Evolutionary conservation across 441 rosid species (phyloP).

Genomic region (Euphorbia schlechtendalii): DNA sequence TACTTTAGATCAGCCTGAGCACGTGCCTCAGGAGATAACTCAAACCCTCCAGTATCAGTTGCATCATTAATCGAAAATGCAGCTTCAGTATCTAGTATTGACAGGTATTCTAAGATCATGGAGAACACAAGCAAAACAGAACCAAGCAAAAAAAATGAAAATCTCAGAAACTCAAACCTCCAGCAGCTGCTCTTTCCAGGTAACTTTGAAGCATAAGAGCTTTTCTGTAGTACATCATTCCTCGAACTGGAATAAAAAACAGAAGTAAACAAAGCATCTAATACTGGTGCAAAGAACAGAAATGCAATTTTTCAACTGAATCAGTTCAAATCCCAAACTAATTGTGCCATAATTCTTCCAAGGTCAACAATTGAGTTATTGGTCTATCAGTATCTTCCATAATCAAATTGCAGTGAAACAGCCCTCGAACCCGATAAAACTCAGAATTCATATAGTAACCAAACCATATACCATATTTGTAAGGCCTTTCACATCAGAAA

Average conservation of each 20-base stretch:
- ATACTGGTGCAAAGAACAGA: not conserved
- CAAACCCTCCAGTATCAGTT: constrained; percentile 70
- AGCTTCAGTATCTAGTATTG: constrained; percentile 62
- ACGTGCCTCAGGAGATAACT: constrained; percentile 89
- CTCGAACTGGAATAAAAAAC: constrained; percentile 65
- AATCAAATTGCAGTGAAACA: too few relatives aligned
- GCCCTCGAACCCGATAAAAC: too few relatives aligned
- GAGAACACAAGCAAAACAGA: constrained; percentile 7
- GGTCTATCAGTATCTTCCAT: too few relatives aligned
- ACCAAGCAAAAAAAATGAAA: constrained; percentile 4
- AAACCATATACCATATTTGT: not conserved
- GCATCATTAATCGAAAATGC: constrained; percentile 42
- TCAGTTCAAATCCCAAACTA: not conserved
- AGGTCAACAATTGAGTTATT: not conserved
- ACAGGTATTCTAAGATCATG: constrained; percentile 20
- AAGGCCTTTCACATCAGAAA: not conserved
- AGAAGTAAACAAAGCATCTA: constrained; percentile 13
- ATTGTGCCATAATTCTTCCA: not conserved
- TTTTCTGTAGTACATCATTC: constrained; percentile 99
- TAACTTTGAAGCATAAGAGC: constrained; percentile 94
- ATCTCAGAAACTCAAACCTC: constrained; percentile 46
- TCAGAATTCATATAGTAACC: not conserved
- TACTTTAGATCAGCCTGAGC: constrained; percentile 91
- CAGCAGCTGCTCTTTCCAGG: constrained; percentile 62
- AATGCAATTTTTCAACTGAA: constrained; percentile 2